Evolutionary conservation across 345 rosid genomes (phyloP).

Genomic region (Camelina neglecta): DNA sequence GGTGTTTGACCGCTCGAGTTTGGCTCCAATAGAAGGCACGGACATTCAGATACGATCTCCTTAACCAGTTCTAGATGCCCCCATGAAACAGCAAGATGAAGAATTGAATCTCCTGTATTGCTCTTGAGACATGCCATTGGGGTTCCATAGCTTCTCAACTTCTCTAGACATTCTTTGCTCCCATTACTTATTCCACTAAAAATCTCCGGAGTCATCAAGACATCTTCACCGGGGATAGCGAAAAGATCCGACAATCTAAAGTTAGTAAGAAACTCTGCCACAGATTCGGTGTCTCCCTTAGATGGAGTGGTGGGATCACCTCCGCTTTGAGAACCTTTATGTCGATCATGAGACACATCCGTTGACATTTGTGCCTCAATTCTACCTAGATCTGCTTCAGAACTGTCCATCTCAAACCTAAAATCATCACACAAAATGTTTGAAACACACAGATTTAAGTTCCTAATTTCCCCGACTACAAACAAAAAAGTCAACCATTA

Average conservation of each 20-base stretch:
- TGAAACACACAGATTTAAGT: neutral
- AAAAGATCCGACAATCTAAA: neutral
- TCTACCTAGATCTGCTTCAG: neutral
- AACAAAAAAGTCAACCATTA: no score
- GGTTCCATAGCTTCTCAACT: neutral
- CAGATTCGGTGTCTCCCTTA: neutral
- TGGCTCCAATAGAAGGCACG: neutral
- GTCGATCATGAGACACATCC: no score
- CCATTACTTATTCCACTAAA: conserved; percentile 5
- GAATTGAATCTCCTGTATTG: conserved; percentile 4
- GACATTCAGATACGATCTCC: neutral
- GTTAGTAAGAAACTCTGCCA: neutral
- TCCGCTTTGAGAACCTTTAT: no score
- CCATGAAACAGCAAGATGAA: conserved; percentile 21
- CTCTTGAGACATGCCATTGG: neutral
- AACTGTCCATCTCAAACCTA: conserved; percentile 13
- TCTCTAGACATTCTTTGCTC: neutral
- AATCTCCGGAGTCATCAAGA: conserved; percentile 2
- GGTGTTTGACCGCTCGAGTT: conserved; percentile 13
- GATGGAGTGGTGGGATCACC: neutral
- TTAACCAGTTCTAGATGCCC: conserved; percentile 11
- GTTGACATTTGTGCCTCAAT: neutral
- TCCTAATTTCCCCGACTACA: no score
- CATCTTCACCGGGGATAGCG: neutral
- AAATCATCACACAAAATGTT: neutral